Evolutionary conservation across 805 yeast genomes (phyloP).

Genomic region (Brettanomyces anomalus): DNA sequence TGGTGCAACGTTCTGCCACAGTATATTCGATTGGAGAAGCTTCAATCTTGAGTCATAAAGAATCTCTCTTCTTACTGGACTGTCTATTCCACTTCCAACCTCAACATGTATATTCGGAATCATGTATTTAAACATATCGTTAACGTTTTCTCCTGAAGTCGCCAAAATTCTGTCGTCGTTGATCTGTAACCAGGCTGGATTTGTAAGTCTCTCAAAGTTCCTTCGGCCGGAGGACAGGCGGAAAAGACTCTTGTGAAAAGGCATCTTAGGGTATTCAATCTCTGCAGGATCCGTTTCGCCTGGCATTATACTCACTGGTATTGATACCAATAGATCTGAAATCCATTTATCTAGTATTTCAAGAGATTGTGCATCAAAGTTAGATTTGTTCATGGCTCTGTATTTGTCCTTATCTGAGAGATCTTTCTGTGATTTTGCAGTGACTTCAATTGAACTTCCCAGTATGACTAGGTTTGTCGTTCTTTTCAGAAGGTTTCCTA

Average conservation of each 20-base stretch:
- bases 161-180: slow-evolving; percentile 55
- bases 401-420: slow-evolving; percentile 28
- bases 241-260: slow-evolving; percentile 74
- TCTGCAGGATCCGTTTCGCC: slow-evolving; percentile 86
- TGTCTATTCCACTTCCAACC: slow-evolving; percentile 15
- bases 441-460: slow-evolving; percentile 48
- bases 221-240: slow-evolving; percentile 26
- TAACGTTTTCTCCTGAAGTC: slow-evolving; percentile 77
- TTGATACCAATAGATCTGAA: slow-evolving; percentile 41
- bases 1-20: slow-evolving; percentile 85
- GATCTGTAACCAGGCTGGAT: slow-evolving; percentile 66
- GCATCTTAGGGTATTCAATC: slow-evolving; percentile 78
- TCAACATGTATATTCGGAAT: slow-evolving; percentile 29
- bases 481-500: slow-evolving; percentile 9
- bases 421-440: slow-evolving; percentile 16
- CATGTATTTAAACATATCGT: slow-evolving; percentile 66
- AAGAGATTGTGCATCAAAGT: slow-evolving; percentile 40
- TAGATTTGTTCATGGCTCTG: slow-evolving; percentile 45
- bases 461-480: slow-evolving; percentile 53
- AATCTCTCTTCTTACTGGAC: slow-evolving; percentile 23
- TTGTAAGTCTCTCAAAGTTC: slow-evolving; percentile 41
- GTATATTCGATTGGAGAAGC: slow-evolving; percentile 57
- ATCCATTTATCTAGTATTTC: slow-evolving; percentile 52
- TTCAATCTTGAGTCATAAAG: slow-evolving; percentile 50
- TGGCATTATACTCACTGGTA: slow-evolving; percentile 76